Base-by-base conservation (phyloP, 148 eudicot genomes). In the Vaccinium vitisidaea region DNA sequence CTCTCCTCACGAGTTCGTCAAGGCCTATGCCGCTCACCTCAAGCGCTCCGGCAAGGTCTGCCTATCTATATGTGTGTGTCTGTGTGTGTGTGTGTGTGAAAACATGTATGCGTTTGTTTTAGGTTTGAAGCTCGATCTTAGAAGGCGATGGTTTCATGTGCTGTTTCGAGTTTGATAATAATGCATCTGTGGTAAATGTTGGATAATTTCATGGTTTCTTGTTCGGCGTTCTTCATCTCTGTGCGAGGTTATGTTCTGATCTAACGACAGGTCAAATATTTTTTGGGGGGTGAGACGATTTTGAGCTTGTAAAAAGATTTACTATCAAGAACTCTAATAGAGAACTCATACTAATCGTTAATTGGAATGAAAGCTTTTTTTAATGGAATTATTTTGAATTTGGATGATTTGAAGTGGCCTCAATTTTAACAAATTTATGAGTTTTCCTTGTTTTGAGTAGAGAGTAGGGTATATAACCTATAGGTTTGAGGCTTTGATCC, bases 1-100 rank as follows among this genome's bases (percentile, higher is more conserved):
- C 70, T 65, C 70, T 65, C 70, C 70, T 65, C 70, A 65, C 14
- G 70, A 65, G 70, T 65, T 65, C 70, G 70, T 65, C 30, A 65
- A 65, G 70, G 70, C 70, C 27, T 65, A 65, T 10, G 14, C 70
- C 70, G 23, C 70, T 30, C 70, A 65, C 70, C 70, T 65, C 30
- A 65, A 65, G 70, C 70, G 70, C 70, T 65, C 70, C 30, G 70
- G 70, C 32, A 65, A 65, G 70, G 70, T 65, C 70, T 65, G 30
- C 23, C 70, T 61, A 43, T 43, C 5, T 43, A 0, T 43, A 0
- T 39, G 43, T 39, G 5, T 59, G 2, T 59, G 2, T 59, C 2
- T 61, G 27, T 25, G 25, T 21, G 11, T n/a, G 10, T 0, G 69
- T 8, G 69, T 61, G 65, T 7, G 21, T 19, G 21, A 43, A 4